phyloP scores from a whole-genome alignment of 345 rosid genomes.

The Punica granatum region DNA sequence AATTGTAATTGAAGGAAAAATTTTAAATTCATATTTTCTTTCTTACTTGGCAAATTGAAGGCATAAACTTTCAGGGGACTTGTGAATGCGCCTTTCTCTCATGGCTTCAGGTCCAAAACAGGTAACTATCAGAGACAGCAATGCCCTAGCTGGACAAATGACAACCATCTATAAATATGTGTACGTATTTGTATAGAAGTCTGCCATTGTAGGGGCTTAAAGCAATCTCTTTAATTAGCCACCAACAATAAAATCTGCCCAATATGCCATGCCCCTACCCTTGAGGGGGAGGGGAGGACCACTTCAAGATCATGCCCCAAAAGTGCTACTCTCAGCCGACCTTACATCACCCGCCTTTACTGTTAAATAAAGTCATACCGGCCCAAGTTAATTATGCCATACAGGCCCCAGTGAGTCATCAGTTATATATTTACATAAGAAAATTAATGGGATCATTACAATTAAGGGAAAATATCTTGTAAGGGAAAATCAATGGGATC shows the following conservation, averaged over 20 bases:
- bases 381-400: too few species aligned
- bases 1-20: neutral
- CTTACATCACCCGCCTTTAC: neutral
- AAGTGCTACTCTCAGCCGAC: neutral
- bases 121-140: neutral
- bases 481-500: too few species aligned
- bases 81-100: neutral
- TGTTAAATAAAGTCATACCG: too few species aligned
- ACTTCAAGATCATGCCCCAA: neutral
- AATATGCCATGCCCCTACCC: neutral
- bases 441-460: too few species aligned
- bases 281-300: neutral
- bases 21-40: neutral
- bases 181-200: neutral
- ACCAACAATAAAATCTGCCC: neutral
- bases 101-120: neutral
- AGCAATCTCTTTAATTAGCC: too few species aligned
- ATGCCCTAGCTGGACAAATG: neutral
- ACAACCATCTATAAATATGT: neutral
- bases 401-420: too few species aligned
- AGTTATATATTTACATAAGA: too few species aligned
- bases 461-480: too few species aligned
- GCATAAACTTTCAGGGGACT: neutral
- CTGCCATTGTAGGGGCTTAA: too few species aligned
- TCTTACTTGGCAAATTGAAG: neutral